Conservation (phyloP, 495 filamentous ascomycete species). For the Hypoxylon crocopeplum region DNA sequence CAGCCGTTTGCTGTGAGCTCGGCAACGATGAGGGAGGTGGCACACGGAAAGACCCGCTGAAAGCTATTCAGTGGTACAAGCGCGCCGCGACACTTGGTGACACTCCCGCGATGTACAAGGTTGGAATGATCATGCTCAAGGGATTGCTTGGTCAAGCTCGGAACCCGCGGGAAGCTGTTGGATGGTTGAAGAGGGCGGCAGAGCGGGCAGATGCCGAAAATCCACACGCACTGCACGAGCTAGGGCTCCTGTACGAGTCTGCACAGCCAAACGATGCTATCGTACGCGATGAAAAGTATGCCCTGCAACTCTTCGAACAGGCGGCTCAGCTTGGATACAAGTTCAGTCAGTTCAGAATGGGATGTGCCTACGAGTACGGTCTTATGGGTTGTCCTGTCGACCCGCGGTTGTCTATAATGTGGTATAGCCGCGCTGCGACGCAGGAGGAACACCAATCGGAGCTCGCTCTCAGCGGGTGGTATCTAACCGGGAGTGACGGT, state of each 20-base stretch:
- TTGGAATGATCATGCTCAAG: slow-evolving; percentile 94
- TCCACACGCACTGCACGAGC: slow-evolving; percentile 93
- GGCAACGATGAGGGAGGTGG: slow-evolving; percentile 94
- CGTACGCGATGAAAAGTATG: slow-evolving; percentile 79
- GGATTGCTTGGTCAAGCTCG: slow-evolving; percentile 89
- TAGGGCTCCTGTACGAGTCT: slow-evolving; percentile 83
- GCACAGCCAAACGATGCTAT: slow-evolving; percentile 72
- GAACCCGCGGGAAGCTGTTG: slow-evolving; percentile 83
- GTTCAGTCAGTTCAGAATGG: slow-evolving; percentile 90
- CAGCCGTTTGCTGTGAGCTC: slow-evolving; percentile 96
- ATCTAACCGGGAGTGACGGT: slow-evolving; percentile 87
- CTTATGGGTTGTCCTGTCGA: slow-evolving; percentile 82
- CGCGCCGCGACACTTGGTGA: slow-evolving; percentile 89
- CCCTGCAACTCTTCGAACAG: slow-evolving; percentile 78
- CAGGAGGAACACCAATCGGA: slow-evolving; percentile 96
- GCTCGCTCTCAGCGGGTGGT: slow-evolving; percentile 93
- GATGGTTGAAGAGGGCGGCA: slow-evolving; percentile 91
- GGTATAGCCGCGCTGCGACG: slow-evolving; percentile 90
- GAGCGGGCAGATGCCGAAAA: slow-evolving; percentile 88
- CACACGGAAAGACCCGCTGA: slow-evolving; percentile 85
- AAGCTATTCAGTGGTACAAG: slow-evolving; percentile 98
- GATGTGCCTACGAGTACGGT: slow-evolving; percentile 89
- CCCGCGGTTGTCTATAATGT: slow-evolving; percentile 81
- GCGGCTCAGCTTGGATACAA: slow-evolving; percentile 94
- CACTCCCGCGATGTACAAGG: slow-evolving; percentile 95